phyloP scores from a whole-genome alignment of 2,329 filamentous ascomycete species.

The Hypoxylon sp. region DNA sequence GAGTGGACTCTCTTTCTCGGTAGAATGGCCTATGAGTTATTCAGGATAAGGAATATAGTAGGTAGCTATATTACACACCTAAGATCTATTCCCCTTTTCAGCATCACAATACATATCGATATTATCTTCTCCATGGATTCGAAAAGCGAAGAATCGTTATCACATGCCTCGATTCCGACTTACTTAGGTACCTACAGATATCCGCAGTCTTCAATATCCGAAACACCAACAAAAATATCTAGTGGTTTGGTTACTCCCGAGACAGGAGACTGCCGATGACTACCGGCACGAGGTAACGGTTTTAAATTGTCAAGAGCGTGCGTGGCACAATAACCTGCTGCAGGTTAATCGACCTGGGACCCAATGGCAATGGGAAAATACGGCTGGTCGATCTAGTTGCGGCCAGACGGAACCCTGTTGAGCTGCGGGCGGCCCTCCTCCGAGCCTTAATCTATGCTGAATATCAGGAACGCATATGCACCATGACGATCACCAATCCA shows the following conservation, averaged over 20 bases:
- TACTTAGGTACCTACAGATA: slow-evolving; percentile 8
- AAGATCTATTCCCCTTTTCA: slow-evolving; percentile 2
- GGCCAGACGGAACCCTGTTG: slow-evolving; percentile 31
- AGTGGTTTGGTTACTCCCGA: slow-evolving; percentile 19
- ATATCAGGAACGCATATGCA: slow-evolving; percentile 41
- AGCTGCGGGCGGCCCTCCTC: slow-evolving; percentile 36
- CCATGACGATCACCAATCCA: slow-evolving; percentile 35
- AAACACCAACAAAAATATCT: slow-evolving; percentile 25
- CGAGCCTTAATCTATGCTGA: slow-evolving; percentile 39
- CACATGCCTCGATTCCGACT: slow-evolving; percentile 12
- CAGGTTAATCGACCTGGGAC: slow-evolving; percentile 20
- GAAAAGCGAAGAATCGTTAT: neutral
- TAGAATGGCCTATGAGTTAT: no score
- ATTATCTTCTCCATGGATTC: neutral
- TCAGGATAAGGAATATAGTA: no score
- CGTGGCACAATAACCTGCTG: slow-evolving; percentile 18
- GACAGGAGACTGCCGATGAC: slow-evolving; percentile 25
- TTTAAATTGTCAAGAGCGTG: slow-evolving; percentile 5
- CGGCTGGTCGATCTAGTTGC: slow-evolving; percentile 16
- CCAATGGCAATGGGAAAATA: slow-evolving; percentile 12
- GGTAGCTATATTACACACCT: slow-evolving; percentile 6
- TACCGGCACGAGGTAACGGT: slow-evolving; percentile 26
- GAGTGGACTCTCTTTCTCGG: no score
- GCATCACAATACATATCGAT: slow-evolving; percentile 4
- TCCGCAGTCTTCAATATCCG: slow-evolving; percentile 27